These are phyloP conservation scores for Viridothelium virens DNA, from an alignment of 495 filamentous ascomycete species.

Conservation along the genomic window DNA sequence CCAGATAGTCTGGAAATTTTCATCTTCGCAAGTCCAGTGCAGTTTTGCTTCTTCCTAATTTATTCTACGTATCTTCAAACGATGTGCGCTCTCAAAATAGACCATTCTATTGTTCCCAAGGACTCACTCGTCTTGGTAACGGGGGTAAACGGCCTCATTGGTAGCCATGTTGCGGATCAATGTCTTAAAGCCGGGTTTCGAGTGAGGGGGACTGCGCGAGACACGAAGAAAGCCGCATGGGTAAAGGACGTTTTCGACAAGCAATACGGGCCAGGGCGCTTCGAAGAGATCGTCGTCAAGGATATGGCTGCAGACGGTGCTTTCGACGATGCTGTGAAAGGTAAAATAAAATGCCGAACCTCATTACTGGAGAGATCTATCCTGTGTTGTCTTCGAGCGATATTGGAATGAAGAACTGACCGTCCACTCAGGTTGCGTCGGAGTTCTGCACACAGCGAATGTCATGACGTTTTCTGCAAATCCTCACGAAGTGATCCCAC, in stretches of 20 bases:
- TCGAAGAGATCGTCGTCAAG: conserved; percentile 18
- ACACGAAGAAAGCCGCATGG: conserved; percentile 38
- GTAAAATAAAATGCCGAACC: background rate
- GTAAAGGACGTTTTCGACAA: conserved; percentile 26
- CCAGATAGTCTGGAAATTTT: background rate
- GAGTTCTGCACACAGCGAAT: conserved; percentile 19
- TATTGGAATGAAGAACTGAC: background rate
- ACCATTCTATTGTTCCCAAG: conserved; percentile 17
- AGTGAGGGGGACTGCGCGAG: conserved; percentile 47
- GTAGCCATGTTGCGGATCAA: conserved; percentile 43
- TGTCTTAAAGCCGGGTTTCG: conserved; percentile 44
- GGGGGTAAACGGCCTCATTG: conserved; percentile 51
- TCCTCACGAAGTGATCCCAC: conserved; percentile 19
- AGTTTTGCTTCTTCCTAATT: background rate
- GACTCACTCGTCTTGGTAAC: conserved; percentile 40
- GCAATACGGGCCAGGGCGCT: conserved; percentile 17
- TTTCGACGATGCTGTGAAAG: conserved; percentile 28
- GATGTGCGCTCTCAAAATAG: conserved; percentile 1
- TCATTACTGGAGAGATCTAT: background rate
- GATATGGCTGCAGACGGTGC: conserved; percentile 29
- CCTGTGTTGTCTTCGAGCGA: too few species aligned
- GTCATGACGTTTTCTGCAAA: conserved; percentile 19
- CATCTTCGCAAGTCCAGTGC: background rate
- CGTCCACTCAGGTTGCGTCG: conserved; percentile 14
- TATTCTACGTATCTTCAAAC: background rate